phyloP scores from a whole-genome alignment of 2,329 filamentous ascomycete species.

The Thermothelomyces thermophilus region DNA sequence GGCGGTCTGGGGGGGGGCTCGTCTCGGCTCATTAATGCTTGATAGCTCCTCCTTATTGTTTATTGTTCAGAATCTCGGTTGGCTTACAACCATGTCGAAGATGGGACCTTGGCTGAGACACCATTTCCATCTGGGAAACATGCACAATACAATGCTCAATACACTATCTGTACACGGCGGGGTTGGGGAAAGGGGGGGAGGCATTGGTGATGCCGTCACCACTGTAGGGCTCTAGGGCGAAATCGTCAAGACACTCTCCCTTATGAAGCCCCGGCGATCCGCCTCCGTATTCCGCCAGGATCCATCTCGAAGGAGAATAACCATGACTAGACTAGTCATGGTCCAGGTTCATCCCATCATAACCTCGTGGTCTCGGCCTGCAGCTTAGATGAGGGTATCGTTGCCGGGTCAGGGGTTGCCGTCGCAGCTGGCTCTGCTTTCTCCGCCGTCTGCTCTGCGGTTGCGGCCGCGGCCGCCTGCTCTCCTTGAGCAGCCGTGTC shows the following conservation, averaged over 20 bases:
- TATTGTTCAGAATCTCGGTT: slow-evolving; percentile 9
- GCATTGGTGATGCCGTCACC: background rate
- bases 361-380: slow-evolving; percentile 18
- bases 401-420: slow-evolving; percentile 13
- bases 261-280: background rate
- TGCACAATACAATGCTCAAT: slow-evolving; percentile 10
- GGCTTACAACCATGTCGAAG: background rate
- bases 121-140: background rate
- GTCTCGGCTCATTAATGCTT: slow-evolving; percentile 24
- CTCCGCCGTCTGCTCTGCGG: slow-evolving; percentile 11
- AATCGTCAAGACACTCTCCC: background rate
- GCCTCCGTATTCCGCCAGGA: background rate
- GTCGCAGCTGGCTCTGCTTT: slow-evolving; percentile 5
- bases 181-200: background rate
- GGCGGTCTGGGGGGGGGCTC: slow-evolving; percentile 23
- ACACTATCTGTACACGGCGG: slow-evolving; percentile 22
- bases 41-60: background rate
- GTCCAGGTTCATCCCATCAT: slow-evolving; percentile 9
- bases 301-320: background rate
- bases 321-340: background rate
- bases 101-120: slow-evolving; percentile 5
- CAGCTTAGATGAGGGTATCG: slow-evolving; percentile 16
- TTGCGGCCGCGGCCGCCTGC: slow-evolving; percentile 15
- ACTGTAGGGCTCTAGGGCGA: background rate
- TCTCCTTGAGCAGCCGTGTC: slow-evolving; percentile 32